Evolutionary conservation across 2,329 filamentous ascomycete species (phyloP).

Genomic region (Triangularia verruculosa): DNA sequence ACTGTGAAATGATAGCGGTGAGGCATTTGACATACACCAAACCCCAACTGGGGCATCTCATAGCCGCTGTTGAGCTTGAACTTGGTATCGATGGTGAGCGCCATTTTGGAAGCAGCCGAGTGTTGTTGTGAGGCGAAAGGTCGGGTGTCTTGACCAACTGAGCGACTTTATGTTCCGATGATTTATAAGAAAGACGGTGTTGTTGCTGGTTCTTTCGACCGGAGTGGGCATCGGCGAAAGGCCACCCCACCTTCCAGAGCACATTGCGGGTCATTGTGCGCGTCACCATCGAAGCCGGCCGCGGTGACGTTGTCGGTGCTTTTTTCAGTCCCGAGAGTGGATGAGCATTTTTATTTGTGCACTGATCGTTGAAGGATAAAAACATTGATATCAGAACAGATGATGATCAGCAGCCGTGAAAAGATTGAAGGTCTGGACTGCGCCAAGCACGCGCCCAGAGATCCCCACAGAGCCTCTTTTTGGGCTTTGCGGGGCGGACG

Average conservation of each 20-base stretch:
- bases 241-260: neutral
- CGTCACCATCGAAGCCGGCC: neutral
- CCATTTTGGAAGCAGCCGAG: conserved; percentile 38
- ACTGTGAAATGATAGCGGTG: neutral
- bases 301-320: neutral
- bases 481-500: too few relatives aligned
- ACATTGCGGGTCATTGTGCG: neutral
- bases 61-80: conserved; percentile 55
- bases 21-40: conserved; percentile 44
- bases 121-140: neutral
- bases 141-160: neutral
- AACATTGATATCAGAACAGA: too few relatives aligned
- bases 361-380: neutral
- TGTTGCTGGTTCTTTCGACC: neutral
- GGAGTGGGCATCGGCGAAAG: neutral
- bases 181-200: neutral
- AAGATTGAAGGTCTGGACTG: neutral
- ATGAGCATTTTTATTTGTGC: neutral
- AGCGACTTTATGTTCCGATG: neutral
- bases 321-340: neutral
- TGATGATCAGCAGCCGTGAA: too few relatives aligned
- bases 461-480: too few relatives aligned
- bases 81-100: conserved; percentile 46
- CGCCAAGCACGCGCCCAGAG: neutral
- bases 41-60: conserved; percentile 51